phyloP scores from a whole-genome alignment of 73 alveolate genomes.

The Paramecium pentaurelia region DNA sequence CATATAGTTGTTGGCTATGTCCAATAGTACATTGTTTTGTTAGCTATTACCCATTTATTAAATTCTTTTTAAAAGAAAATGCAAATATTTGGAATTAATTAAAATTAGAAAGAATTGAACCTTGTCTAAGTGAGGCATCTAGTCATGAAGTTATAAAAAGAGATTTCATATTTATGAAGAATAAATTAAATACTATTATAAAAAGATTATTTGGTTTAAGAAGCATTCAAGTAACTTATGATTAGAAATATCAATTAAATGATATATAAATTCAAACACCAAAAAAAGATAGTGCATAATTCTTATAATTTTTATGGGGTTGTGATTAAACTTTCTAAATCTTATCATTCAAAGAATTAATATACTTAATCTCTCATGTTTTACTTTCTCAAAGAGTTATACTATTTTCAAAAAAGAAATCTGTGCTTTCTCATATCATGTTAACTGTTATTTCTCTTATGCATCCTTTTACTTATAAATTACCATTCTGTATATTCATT shows the following conservation, averaged over 20 bases:
- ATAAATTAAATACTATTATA: neutral
- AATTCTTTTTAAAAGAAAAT: constrained; percentile 16
- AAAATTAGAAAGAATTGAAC: neutral
- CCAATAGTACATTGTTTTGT: constrained; percentile 4
- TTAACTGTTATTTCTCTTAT: neutral
- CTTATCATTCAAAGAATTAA: neutral
- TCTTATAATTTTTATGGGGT: neutral
- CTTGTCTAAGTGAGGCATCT: neutral
- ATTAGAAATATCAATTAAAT: neutral
- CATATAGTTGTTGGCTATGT: neutral
- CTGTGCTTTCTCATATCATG: neutral
- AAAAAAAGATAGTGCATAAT: neutral
- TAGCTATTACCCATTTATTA: constrained; percentile 1
- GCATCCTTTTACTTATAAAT: neutral
- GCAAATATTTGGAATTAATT: neutral
- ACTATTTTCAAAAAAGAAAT: neutral
- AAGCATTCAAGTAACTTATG: neutral
- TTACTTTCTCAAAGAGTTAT: neutral
- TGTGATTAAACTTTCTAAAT: neutral
- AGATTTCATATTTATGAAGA: neutral
- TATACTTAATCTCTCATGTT: neutral
- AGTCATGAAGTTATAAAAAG: neutral
- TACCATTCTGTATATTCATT: neutral
- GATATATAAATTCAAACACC: neutral
- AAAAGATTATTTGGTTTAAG: neutral